phyloP scores from a whole-genome alignment of 495 filamentous ascomycete genomes.

The Cudoniella acicularis region DNA sequence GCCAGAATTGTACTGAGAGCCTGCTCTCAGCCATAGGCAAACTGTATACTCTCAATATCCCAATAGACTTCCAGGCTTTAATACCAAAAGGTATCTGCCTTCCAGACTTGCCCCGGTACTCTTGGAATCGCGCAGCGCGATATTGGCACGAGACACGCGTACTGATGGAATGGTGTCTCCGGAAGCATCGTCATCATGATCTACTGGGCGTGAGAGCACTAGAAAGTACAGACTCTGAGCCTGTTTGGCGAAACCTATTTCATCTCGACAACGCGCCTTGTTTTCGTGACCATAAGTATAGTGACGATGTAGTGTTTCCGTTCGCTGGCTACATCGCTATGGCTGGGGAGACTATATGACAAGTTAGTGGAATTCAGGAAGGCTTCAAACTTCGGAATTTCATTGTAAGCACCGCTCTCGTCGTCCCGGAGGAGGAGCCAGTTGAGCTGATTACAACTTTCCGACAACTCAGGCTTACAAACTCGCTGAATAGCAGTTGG shows the following conservation, averaged over 20 bases:
- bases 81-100: too few species aligned
- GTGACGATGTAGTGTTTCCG: slow-evolving; percentile 43
- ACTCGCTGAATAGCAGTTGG: slow-evolving; percentile 37
- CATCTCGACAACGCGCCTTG: slow-evolving; percentile 40
- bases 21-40: slow-evolving; percentile 38
- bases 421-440: slow-evolving; percentile 21
- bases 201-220: slow-evolving; percentile 48
- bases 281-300: slow-evolving; percentile 43
- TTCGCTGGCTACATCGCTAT: slow-evolving; percentile 45
- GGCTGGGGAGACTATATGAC: slow-evolving; percentile 41
- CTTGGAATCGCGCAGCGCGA: slow-evolving; percentile 27
- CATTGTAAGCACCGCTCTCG: slow-evolving; percentile 10
- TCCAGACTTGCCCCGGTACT: slow-evolving; percentile 32
- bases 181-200: slow-evolving; percentile 44
- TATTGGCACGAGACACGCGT: slow-evolving; percentile 37
- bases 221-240: slow-evolving; percentile 44
- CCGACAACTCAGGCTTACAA: slow-evolving; percentile 33
- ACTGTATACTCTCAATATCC: slow-evolving; percentile 12
- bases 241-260: slow-evolving; percentile 39
- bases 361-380: slow-evolving; percentile 21
- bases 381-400: background rate
- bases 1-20: slow-evolving; percentile 35
- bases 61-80: slow-evolving; percentile 37
- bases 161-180: slow-evolving; percentile 40
- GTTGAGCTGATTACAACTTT: slow-evolving; percentile 37